phyloP scores from a whole-genome alignment of 2,329 filamentous ascomycete genomes.

The Trichoderma sp. region DNA sequence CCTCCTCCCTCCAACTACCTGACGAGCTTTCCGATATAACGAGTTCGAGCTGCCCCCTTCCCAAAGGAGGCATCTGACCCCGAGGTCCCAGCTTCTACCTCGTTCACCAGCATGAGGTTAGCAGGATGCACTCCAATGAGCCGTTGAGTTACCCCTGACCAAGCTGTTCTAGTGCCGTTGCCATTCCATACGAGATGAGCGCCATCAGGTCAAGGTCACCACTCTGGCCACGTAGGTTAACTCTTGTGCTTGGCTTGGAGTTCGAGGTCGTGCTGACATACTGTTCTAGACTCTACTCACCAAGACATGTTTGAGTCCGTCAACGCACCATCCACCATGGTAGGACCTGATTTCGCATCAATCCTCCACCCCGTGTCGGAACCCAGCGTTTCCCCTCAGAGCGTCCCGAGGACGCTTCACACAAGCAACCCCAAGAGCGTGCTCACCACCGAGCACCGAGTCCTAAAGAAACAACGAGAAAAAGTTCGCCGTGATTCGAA shows the following conservation, averaged over 20 bases:
- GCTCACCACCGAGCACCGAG: slow-evolving; percentile 62
- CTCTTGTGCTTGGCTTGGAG: background rate
- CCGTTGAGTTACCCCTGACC: slow-evolving; percentile 11
- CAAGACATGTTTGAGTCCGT: slow-evolving; percentile 43
- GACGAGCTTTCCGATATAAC: background rate
- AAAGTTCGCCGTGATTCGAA: slow-evolving; percentile 62
- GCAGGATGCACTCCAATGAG: background rate
- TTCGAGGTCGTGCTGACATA: slow-evolving; percentile 23
- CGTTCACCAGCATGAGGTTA: slow-evolving; percentile 26
- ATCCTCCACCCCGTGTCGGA: slow-evolving; percentile 50
- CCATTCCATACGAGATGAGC: slow-evolving; percentile 54
- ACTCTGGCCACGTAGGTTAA: slow-evolving; percentile 53
- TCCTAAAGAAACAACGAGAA: slow-evolving; percentile 63
- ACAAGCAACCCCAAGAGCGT: slow-evolving; percentile 59
- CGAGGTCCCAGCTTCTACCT: background rate
- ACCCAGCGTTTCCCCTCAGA: slow-evolving; percentile 54
- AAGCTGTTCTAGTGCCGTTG: slow-evolving; percentile 47
- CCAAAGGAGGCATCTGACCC: background rate
- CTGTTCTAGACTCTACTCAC: background rate
- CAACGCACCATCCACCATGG: slow-evolving; percentile 40
- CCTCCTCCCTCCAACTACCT: background rate
- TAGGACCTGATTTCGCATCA: slow-evolving; percentile 51
- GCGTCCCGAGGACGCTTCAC: slow-evolving; percentile 55
- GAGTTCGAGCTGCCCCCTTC: background rate
- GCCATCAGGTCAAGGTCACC: slow-evolving; percentile 55